Evolutionary conservation across 164 flowering plant genomes (phyloP).

Genomic region (Vitis amurensis): DNA sequence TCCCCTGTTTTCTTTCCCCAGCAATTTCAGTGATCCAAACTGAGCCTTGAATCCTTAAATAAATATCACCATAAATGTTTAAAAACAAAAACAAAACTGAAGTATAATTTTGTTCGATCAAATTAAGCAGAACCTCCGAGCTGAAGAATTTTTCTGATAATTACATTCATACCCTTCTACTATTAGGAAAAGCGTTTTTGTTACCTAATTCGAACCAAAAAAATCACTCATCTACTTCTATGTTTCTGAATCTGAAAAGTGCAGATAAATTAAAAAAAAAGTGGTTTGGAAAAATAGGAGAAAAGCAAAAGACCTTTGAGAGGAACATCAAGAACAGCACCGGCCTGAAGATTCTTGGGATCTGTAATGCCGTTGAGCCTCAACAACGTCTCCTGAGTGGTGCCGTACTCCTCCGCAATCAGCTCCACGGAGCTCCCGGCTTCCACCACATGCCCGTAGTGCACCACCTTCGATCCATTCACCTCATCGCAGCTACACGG

Average conservation of each 20-base stretch:
- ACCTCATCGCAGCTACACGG: slow-evolving; percentile 85
- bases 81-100: too few relatives aligned
- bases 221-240: too few relatives aligned
- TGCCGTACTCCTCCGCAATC: slow-evolving; percentile 58
- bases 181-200: too few relatives aligned
- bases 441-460: slow-evolving; percentile 64
- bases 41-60: too few relatives aligned
- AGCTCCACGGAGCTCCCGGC: slow-evolving; percentile 37
- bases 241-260: neutral
- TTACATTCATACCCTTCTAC: too few relatives aligned
- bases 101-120: too few relatives aligned
- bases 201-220: too few relatives aligned
- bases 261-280: neutral
- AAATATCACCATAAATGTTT: too few relatives aligned
- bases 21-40: too few relatives aligned
- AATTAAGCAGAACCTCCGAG: too few relatives aligned
- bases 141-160: too few relatives aligned
- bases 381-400: slow-evolving; percentile 31
- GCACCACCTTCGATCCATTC: slow-evolving; percentile 45
- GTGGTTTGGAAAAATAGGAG: neutral
- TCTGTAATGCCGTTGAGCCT: slow-evolving; percentile 38
- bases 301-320: slow-evolving; percentile 44
- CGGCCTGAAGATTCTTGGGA: slow-evolving; percentile 45
- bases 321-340: slow-evolving; percentile 65
- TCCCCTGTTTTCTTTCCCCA: too few relatives aligned